Evolutionary conservation across 1,284 basidiomycete species (phyloP).

Genomic region (Apiotrichum siamense): DNA sequence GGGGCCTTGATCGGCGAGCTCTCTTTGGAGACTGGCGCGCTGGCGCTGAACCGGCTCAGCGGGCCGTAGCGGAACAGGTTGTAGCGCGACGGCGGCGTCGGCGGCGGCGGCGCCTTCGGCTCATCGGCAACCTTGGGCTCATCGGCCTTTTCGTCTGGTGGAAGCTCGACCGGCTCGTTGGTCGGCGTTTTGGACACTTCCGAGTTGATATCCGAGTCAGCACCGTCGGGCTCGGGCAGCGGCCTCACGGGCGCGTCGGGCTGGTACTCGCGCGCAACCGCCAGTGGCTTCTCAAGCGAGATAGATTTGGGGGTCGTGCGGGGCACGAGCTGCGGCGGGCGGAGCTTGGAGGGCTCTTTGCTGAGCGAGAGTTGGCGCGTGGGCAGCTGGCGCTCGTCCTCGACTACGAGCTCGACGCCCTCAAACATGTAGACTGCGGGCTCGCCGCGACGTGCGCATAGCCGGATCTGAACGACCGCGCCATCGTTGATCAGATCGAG

Average conservation of each 20-base stretch:
- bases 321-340: conserved; percentile 31
- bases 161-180: conserved; percentile 13
- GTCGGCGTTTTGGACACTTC: conserved; percentile 15
- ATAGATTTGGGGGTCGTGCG: conserved; percentile 9
- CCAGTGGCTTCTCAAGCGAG: conserved; percentile 30
- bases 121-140: not conserved
- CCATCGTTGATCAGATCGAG: conserved; percentile 62
- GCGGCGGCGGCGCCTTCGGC: not conserved
- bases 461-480: conserved; percentile 58
- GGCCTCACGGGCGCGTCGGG: conserved; percentile 2
- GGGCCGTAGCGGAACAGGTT: conserved; percentile 18
- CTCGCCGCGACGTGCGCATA: conserved; percentile 48
- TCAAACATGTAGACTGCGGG: conserved; percentile 52
- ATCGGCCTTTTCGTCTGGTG: not conserved
- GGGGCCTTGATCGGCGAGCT: conserved; percentile 9
- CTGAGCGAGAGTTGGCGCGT: conserved; percentile 46
- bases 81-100: conserved; percentile 7
- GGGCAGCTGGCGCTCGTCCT: conserved; percentile 62
- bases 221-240: conserved; percentile 3
- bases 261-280: conserved; percentile 29
- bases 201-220: conserved; percentile 11
- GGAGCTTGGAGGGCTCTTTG: conserved; percentile 15
- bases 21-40: conserved; percentile 12
- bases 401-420: conserved; percentile 54
- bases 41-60: conserved; percentile 9